Base-by-base conservation (phyloP, 768 basidiomycete genomes). In the Saitozyma sp. region DNA sequence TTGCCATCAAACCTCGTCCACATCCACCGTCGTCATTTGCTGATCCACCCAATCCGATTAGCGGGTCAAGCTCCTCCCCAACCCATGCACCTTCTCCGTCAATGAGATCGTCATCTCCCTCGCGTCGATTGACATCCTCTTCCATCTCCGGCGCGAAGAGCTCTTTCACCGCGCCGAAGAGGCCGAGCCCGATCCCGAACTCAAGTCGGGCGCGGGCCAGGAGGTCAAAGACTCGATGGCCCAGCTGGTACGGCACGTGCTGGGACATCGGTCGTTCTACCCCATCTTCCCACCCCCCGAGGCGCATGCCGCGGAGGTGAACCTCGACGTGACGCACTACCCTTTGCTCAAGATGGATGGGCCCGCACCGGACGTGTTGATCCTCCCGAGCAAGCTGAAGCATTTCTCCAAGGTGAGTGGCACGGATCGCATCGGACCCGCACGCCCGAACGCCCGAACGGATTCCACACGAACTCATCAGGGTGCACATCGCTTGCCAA, bases 181-280 rank as follows among this genome's bases (percentile, higher is more conserved):
- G 61, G 81, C 80, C 4, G 83, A 85, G 56, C 84, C 86, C 38
- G 72, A 81, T 8, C 78, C 59, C 9, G 66, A 63, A 13, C 9
- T 45, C 10, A 43, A 61, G 37, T 46, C 48, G 41, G 39, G 3
- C 39, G 8, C 50, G 6, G 59, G 69, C 46, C 37, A 62, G 52
- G 65, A 64, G 59, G n/a, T 59, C 29, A 77, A 76, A 50, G 94
- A 98, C 72, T 75, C 84, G 0, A 92, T 97, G 88, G 84, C 87
- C 3, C 87, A 86, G 69, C 79, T 89, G 8, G 88, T 89, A 65
- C 83, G 92, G 19, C 89, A 92, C 73, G 69, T 99, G 9, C 80
- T 98, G 41, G 86, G 91, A 58, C 96, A 99, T 70, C 84, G 91
- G 77, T 97, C 92, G 71, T 96, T 96, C 81, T 99, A 98, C 76